These are phyloP conservation scores for Arthrobotrys conoides DNA, from an alignment of 2,329 filamentous ascomycete genomes.

Conservation along the genomic window DNA sequence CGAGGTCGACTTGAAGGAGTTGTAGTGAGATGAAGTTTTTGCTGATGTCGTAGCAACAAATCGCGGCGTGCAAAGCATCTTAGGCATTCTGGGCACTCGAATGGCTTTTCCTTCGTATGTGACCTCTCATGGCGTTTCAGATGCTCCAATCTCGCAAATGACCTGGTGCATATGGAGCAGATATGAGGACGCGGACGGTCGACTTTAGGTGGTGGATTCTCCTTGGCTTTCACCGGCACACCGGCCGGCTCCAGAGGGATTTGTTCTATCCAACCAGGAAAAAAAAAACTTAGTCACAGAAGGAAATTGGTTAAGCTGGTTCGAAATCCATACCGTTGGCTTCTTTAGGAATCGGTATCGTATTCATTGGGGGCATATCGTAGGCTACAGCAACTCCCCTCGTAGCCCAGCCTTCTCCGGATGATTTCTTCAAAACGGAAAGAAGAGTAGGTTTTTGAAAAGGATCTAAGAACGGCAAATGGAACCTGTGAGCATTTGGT, in stretches of 20 bases:
- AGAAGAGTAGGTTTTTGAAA: not conserved
- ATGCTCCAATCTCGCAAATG: constrained; percentile 94
- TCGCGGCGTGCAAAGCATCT: constrained; percentile 96
- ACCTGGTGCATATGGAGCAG: constrained; percentile 89
- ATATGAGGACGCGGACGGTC: constrained; percentile 97
- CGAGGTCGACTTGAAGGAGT: constrained; percentile 88
- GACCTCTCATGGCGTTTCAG: constrained; percentile 96
- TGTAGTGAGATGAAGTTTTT: constrained; percentile 95
- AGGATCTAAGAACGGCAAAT: constrained; percentile 17
- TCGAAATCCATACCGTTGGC: constrained; percentile 47
- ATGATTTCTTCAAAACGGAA: constrained; percentile 45
- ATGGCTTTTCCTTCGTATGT: constrained; percentile 99
- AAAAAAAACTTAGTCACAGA: constrained; percentile 31
- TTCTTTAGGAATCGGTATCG: constrained; percentile 55
- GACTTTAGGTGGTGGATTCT: constrained; percentile 81
- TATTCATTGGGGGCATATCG: constrained; percentile 60
- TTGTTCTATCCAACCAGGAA: constrained; percentile 43
- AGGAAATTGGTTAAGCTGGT: constrained; percentile 22
- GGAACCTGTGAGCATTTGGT: constrained; percentile 32
- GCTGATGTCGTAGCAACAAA: constrained; percentile 91
- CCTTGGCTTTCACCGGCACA: constrained; percentile 50
- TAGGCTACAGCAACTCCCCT: constrained; percentile 60
- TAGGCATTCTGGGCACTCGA: constrained; percentile 94
- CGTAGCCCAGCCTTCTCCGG: constrained; percentile 56
- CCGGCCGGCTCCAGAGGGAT: constrained; percentile 39